Evolutionary conservation across 768 basidiomycete species (phyloP), one percentile per base, ranked within the genome.

Genomic region (Lactarius psammicola): DNA sequence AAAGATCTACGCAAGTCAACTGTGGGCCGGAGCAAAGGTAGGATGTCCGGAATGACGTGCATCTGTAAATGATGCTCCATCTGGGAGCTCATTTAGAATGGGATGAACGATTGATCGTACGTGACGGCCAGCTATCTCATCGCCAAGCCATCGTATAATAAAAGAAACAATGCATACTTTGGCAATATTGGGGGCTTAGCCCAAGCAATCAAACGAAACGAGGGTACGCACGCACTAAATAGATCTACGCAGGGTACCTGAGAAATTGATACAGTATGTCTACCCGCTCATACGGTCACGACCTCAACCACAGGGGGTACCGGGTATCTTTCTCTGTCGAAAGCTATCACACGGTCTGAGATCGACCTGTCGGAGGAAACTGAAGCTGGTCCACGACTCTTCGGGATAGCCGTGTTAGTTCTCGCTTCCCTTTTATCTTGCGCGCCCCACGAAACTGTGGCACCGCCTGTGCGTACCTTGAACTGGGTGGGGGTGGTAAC

Each of bases 11-110:
- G 26, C 84, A 98, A 77, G 72, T 96, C 92, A 40, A 93, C 71
- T 18, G 85, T 83, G 0, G 93, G 92, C 58, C 82, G 84, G 15
- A 38, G 73, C 42, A 79, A 78, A 1, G 90, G 85, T 20, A 98
- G 74, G 11, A 95, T 78, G 72, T 99, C 96, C 0, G 96, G 95
- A 2, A 96, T 81, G 64, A 98, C 87, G 59, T 87, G 78, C 92
- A 97, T 94, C 77, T 95, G 91, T 70, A 92, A 82, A 54, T 98
- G 73, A 72, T 95, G 89, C 73, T 96, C 92, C 93, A 97, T 97
- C 90, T 95, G 72, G 7, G 38, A 8, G 17, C 13, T 34, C 28
- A 56, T 34, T 53, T 28, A 23, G 23, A 15, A 54, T 28, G 30
- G 59, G 1, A 97, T 81, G n/a, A n/a, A 13, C 4, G 36, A 38